Base-by-base conservation (phyloP, 2,329 filamentous ascomycete genomes). In the Colletotrichum phormii region DNA sequence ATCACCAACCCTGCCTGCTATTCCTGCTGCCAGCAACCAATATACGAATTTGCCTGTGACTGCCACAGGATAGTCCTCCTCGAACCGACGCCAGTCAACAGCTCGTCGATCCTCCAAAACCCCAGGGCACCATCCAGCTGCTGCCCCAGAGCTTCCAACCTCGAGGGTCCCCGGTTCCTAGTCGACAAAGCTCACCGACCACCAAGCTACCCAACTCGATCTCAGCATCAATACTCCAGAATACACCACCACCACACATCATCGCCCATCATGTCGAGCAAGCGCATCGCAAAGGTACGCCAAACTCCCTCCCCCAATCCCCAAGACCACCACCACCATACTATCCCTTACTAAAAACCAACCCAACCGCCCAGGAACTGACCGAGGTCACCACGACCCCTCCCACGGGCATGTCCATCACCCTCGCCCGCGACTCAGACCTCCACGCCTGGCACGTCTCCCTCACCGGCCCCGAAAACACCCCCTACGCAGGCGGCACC, bases 401-500 rank as follows among this genome's bases (percentile, higher is more conserved):
- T 0, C 88, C 88, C 0, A 69, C 78, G 0, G 87, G 86, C 78
- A 87, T 87, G 80, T 80, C 79, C 71, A 77, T 90, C 78, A 49
- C 78, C 71, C 86, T 90, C 22, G 81, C 86, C 66, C 79, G 81
- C 74, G 85, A 87, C 75, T 75, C 83, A 60, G 81, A 89, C 80
- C 81, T 91, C 67, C 84, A 88, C 83, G 84, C 79, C 51, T 90
- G 89, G 89, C 83, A 86, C 80, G 79, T 89, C 75, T 82, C 80
- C 18, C 81, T 90, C 70, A 53, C 77, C 2, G 87, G 87, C 1
- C 88, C 88, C 0, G 61, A 82, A 3, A 72, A 76, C 46, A 85
- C 86, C 3, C 78, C 83, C 75, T 91, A 89, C 84, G 79, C 82
- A 86, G 92, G 91, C 77, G 95, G 95, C 79, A 86, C 85, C 76